phyloP scores from a whole-genome alignment of 176 grass and related monocot genomes.

The Hyparrhenia diplandra region DNA sequence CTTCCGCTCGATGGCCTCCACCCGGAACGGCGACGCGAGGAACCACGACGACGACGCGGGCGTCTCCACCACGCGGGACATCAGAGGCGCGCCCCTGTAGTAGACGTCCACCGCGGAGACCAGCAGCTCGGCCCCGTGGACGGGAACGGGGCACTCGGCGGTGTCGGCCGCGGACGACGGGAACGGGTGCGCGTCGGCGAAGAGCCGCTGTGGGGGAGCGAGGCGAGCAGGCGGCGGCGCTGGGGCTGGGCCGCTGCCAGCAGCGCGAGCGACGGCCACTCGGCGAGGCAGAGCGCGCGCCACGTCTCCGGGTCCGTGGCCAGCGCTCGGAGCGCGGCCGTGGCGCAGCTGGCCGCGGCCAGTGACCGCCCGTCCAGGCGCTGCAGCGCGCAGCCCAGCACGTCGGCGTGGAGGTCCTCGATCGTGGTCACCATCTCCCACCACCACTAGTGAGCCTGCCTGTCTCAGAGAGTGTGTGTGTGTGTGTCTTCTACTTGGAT shows the following conservation, averaged over 20 bases:
- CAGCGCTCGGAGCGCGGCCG: conserved; percentile 42
- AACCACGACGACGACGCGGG: conserved; percentile 51
- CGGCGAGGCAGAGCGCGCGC: conserved; percentile 64
- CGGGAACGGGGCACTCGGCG: no score
- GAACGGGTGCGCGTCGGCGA: conserved; percentile 60
- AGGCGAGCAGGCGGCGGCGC: background rate
- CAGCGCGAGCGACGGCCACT: conserved; percentile 62
- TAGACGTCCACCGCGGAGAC: conserved; percentile 69
- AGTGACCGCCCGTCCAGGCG: conserved; percentile 59
- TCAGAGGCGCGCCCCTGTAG: conserved; percentile 32
- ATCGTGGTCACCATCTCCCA: conserved; percentile 21
- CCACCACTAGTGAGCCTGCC: background rate
- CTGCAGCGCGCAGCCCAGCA: conserved; percentile 49
- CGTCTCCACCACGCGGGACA: conserved; percentile 57
- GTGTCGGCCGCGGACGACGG: background rate
- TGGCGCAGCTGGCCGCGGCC: conserved; percentile 54
- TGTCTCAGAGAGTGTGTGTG: no score
- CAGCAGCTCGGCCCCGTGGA: background rate
- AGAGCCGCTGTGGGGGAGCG: conserved; percentile 41
- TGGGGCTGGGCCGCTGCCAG: background rate
- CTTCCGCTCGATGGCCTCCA: conserved; percentile 60
- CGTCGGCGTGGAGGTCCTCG: conserved; percentile 61
- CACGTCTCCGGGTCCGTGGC: conserved; percentile 46
- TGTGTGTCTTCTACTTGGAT: background rate
- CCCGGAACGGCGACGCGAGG: conserved; percentile 52